Conservation (phyloP, 78 protist genomes). For the Polysphondylium violaceum region DNA sequence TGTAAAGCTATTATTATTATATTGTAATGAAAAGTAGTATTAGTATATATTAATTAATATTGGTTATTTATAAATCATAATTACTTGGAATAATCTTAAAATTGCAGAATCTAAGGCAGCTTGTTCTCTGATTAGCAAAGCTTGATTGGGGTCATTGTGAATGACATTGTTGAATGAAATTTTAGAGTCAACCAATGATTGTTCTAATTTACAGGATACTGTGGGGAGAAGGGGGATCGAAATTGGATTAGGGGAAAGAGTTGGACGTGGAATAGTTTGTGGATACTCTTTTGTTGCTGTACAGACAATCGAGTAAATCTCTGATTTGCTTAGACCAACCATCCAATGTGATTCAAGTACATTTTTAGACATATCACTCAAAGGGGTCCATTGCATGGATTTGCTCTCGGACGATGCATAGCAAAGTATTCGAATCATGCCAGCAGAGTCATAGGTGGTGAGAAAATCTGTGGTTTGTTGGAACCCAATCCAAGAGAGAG, state of each 20-base stretch:
- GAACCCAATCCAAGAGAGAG: conserved; percentile 49
- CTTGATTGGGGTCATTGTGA: background rate
- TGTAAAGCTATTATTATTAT: too few species aligned
- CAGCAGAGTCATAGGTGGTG: conserved; percentile 16
- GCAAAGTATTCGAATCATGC: conserved; percentile 20
- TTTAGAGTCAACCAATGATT: background rate
- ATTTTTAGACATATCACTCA: background rate
- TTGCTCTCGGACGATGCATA: conserved; percentile 7
- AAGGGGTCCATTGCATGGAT: conserved; percentile 17
- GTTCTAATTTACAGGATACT: background rate
- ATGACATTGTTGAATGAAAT: background rate
- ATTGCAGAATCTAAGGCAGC: conserved; percentile 10
- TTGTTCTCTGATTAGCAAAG: background rate
- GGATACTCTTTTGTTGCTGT: conserved; percentile 24
- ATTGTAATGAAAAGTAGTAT: too few species aligned
- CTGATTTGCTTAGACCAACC: conserved; percentile 23
- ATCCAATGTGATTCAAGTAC: conserved; percentile 11
- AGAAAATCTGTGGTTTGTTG: conserved; percentile 2
- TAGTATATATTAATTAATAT: background rate
- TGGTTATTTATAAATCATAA: background rate
- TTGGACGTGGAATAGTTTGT: conserved; percentile 39
- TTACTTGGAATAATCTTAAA: conserved; percentile 17
- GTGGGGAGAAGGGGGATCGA: background rate
- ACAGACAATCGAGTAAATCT: conserved; percentile 27
- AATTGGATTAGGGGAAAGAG: conserved; percentile 2